A percentile compares a stretch with the other conserved stretches of the same genome.
phyloP scores from a whole-genome alignment of 768 basidiomycete genomes.

The Russula sp. region DNA sequence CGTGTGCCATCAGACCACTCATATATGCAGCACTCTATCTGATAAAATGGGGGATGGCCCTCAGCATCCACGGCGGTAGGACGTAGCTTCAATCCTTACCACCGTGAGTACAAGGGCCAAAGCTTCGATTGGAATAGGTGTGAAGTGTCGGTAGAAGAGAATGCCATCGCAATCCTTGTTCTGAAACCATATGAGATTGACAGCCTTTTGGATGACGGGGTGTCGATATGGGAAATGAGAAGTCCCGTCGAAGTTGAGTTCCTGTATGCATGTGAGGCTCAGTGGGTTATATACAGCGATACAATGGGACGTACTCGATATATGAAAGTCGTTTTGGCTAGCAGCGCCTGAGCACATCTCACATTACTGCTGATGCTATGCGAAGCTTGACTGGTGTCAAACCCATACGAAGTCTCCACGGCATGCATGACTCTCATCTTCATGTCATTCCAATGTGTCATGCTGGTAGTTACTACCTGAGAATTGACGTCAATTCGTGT shows the following conservation, averaged over 20 bases:
- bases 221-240: conserved; percentile 1
- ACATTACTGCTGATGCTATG: neutral
- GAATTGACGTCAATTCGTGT: neutral
- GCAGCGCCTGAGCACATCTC: neutral
- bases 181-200: conserved; percentile 12
- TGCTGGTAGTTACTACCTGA: neutral
- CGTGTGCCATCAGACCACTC: conserved; percentile 6
- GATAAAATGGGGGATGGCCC: neutral
- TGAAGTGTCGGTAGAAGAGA: neutral
- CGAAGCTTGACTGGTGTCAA: conserved; percentile 2
- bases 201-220: conserved; percentile 3
- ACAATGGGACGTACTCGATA: neutral
- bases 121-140: neutral
- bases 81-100: neutral
- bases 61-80: neutral
- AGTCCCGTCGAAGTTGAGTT: neutral
- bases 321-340: neutral
- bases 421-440: neutral
- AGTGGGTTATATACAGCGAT: neutral
- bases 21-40: conserved; percentile 12
- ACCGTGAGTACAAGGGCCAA: conserved; percentile 3
- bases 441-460: neutral
- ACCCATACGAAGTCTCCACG: conserved; percentile 2
- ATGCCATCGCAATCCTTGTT: neutral
- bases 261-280: neutral